phyloP scores from a whole-genome alignment of 352 stramenopile genomes.

The Globisporangium lucens region DNA sequence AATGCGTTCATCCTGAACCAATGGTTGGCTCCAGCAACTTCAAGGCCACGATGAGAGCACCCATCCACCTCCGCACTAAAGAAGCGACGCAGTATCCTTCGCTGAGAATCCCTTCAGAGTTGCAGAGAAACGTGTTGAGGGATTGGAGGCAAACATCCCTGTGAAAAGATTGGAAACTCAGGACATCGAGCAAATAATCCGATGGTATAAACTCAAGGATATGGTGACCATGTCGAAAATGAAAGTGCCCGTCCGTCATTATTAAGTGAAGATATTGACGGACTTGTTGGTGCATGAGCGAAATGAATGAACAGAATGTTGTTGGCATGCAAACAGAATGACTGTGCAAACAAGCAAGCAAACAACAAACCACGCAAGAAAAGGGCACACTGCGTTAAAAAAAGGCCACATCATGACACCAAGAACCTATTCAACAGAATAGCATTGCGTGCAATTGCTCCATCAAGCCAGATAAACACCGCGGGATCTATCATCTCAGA shows the following conservation, averaged over 20 bases:
- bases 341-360: slow-evolving; percentile 11
- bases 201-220: not conserved
- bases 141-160: no score
- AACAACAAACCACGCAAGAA: slow-evolving; percentile 1
- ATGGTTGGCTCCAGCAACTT: slow-evolving; percentile 14
- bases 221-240: not conserved
- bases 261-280: not conserved
- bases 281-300: not conserved
- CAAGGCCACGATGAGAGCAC: not conserved
- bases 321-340: not conserved
- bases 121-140: not conserved
- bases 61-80: not conserved
- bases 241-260: not conserved
- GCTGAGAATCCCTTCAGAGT: not conserved
- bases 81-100: not conserved
- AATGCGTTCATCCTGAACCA: slow-evolving; percentile 29
- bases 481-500: not conserved
- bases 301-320: not conserved
- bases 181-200: not conserved
- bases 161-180: not conserved
- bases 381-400: not conserved
- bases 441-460: not conserved
- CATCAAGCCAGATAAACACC: not conserved
- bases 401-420: not conserved
- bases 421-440: not conserved